These are phyloP conservation scores for Phycomyces nitens DNA, from an alignment of 192 early-diverging fungal species.

Conservation along the genomic window DNA sequence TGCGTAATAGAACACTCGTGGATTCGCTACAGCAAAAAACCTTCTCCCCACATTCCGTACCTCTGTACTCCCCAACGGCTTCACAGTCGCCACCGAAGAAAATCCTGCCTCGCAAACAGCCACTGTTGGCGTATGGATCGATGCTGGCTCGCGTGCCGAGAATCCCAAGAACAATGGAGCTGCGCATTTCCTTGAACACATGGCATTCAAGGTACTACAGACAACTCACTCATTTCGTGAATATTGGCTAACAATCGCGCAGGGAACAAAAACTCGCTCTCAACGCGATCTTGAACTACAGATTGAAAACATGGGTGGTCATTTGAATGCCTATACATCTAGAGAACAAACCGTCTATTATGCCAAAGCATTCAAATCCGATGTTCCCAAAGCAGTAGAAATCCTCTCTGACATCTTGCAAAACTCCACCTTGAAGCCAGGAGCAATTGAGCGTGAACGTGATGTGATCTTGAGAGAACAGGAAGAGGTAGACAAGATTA, in stretches of 20 bases:
- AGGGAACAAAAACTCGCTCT: slow-evolving; percentile 83
- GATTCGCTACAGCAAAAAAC: slow-evolving; percentile 49
- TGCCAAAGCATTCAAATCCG: slow-evolving; percentile 87
- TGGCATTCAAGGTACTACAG: slow-evolving; percentile 85
- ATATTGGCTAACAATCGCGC: not conserved
- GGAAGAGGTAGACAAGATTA: slow-evolving; percentile 88
- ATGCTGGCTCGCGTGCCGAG: slow-evolving; percentile 85
- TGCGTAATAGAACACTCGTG: slow-evolving; percentile 39
- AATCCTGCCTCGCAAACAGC: slow-evolving; percentile 80
- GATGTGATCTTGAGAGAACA: slow-evolving; percentile 96
- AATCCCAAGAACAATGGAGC: slow-evolving; percentile 85
- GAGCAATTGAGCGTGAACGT: slow-evolving; percentile 94
- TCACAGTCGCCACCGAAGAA: slow-evolving; percentile 80
- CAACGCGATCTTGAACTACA: slow-evolving; percentile 90
- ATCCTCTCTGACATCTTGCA: slow-evolving; percentile 95
- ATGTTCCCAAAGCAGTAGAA: slow-evolving; percentile 87
- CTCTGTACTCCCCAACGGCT: slow-evolving; percentile 72
- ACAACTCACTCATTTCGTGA: not conserved
- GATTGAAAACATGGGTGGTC: slow-evolving; percentile 98
- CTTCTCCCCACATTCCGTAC: slow-evolving; percentile 53
- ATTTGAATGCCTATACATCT: slow-evolving; percentile 98
- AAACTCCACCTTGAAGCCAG: slow-evolving; percentile 76
- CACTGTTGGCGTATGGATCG: slow-evolving; percentile 88
- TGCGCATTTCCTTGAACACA: slow-evolving; percentile 98
- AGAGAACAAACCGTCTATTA: slow-evolving; percentile 99